Evolutionary conservation across 23 red algal species (phyloP), one percentile per base, ranked within the genome.

Genomic region (Chondrus crispus): DNA sequence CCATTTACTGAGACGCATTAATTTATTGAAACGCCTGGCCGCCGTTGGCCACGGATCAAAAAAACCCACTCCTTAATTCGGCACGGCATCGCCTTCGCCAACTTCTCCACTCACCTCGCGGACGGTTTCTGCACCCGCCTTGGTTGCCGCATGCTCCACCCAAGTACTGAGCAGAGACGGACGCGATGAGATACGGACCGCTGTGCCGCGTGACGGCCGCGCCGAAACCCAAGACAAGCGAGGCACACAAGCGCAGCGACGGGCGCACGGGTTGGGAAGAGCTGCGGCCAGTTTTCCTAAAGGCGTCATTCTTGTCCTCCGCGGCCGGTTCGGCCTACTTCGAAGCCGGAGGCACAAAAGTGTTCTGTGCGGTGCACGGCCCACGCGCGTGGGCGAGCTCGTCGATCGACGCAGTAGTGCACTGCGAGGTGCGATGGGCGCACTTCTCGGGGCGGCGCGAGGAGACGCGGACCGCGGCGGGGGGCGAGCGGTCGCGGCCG

Each of bases 281-380:
- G 32, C 46, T 92, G 14, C 76, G 89, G 29, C 89, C 89, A 30
- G 60, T 92, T 18, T 92, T 78, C 29, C 18, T 92, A 8, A 57
- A 77, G 36, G 44, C 64, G 4, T 64, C 76, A 33, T 36, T 92
- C 26, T 68, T 92, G 8, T 84, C 89, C n/a, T 55, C 57, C 12
- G 76, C 89, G 19, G 62, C 77, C 2, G 89, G 89, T 35, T 92
- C 89, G 33, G 62, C 68, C 22, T 92, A 92, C 55, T 84, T 49
- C 45, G 89, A 92, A 62, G 79, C 68, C 43, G 89, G 89, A 10
- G 79, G 79, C 37, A 92, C 89, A 46, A 92, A 92, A 57, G 46
- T 92, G 33, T 92, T 92, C 69, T 92, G 89, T 79, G 76, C 89
- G 2, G 89, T 92, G 2, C 49, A 92, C 49, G 89, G 89, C 1